Percentiles rank a stretch among this genome's conserved stretches.
These are phyloP conservation scores for Penicillium goetzii DNA, from an alignment of 495 filamentous ascomycete genomes.

Conservation along the genomic window DNA sequence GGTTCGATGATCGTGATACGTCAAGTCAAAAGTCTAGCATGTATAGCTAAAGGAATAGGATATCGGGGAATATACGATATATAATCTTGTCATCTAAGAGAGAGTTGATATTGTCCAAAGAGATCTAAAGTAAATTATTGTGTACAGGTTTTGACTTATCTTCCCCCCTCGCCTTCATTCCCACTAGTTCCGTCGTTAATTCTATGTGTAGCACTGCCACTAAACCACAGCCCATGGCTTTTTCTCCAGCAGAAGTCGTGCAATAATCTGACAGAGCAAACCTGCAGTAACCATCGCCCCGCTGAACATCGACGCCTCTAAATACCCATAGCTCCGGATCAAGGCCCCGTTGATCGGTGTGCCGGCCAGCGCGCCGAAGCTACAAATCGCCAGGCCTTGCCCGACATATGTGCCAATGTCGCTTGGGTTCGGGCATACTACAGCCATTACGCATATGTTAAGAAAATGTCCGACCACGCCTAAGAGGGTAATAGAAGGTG, in stretches of 20 bases:
- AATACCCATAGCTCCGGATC: neutral
- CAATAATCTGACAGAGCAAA: neutral
- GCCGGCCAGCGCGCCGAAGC: neutral
- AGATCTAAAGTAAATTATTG: no score
- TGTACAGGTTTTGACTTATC: no score
- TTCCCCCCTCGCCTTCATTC: no score
- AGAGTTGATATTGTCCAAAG: no score
- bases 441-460: neutral
- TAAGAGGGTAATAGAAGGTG: neutral
- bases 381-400: neutral
- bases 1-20: no score
- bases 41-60: no score
- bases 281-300: neutral
- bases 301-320: neutral
- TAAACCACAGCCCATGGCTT: neutral
- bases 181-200: no score
- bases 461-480: neutral
- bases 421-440: neutral
- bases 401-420: neutral
- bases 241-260: neutral
- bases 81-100: no score
- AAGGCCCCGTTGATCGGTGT: neutral
- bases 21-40: no score
- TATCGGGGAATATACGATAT: no score
- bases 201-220: neutral